A percentile compares a stretch with the other conserved stretches of the same genome.
Conservation (phyloP, 2,329 filamentous ascomycete genomes). For the Mariannaea elegans region DNA sequence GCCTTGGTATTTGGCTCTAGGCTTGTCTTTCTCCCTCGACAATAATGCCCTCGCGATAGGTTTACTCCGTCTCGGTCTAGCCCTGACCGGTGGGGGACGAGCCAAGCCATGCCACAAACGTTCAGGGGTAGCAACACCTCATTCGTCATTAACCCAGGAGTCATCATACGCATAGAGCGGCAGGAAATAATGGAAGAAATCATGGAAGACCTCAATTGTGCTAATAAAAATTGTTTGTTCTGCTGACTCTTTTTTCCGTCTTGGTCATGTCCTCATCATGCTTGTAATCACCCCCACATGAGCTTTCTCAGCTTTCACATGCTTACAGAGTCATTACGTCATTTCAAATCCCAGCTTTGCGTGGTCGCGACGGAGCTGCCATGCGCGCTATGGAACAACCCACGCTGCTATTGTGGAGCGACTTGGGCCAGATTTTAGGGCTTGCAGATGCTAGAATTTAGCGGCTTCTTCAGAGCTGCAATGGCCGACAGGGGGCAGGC, state of each 20-base stretch:
- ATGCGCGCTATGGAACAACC: not conserved
- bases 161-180: no score
- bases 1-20: not conserved
- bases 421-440: constrained; percentile 1
- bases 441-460: constrained; percentile 11
- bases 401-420: constrained; percentile 6
- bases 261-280: constrained; percentile 12
- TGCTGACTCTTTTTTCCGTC: not conserved
- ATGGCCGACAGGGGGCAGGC: no score
- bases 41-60: not conserved
- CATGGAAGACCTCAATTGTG: no score
- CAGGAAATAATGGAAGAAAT: no score
- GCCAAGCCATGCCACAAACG: constrained; percentile 2
- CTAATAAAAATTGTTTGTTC: not conserved
- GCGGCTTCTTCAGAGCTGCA: not conserved
- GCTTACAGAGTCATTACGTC: constrained; percentile 23
- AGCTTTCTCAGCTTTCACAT: constrained; percentile 19
- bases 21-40: no score
- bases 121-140: not conserved
- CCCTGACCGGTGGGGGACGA: constrained; percentile 12
- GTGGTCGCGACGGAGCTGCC: not conserved
- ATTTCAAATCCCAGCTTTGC: constrained; percentile 3
- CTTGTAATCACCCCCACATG: constrained; percentile 12
- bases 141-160: not conserved
- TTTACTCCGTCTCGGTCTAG: constrained; percentile 8